Evolutionary conservation across 129 eudicot species (phyloP).

Genomic region (Cynara cardunculus): DNA sequence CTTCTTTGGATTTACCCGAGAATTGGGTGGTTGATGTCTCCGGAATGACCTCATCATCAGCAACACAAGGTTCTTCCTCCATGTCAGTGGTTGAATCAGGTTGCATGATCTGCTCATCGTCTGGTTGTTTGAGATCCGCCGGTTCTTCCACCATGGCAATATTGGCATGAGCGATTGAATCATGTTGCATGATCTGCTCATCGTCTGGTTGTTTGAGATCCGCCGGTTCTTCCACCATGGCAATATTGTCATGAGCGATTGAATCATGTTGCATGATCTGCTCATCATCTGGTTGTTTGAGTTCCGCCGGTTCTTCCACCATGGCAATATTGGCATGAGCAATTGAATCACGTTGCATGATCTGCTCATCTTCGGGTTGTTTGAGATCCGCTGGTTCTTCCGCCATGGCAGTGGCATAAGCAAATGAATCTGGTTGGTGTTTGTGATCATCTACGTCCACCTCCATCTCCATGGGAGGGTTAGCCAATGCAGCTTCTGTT

Average conservation of each 20-base stretch:
- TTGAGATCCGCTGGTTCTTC: conserved; percentile 36
- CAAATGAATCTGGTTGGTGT: conserved; percentile 40
- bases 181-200: conserved; percentile 48
- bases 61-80: conserved; percentile 29
- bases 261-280: conserved; percentile 49
- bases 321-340: conserved; percentile 29
- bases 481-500: conserved; percentile 22
- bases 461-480: conserved; percentile 21
- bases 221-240: conserved; percentile 39
- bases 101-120: conserved; percentile 44
- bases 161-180: conserved; percentile 35
- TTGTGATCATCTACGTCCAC: conserved; percentile 9
- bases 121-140: conserved; percentile 32
- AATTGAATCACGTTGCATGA: conserved; percentile 41
- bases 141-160: conserved; percentile 38
- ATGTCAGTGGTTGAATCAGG: conserved; percentile 40
- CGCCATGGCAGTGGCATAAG: conserved; percentile 33
- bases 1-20: conserved; percentile 47
- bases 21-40: conserved; percentile 28
- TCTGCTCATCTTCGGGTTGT: conserved; percentile 44
- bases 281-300: conserved; percentile 37
- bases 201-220: conserved; percentile 32
- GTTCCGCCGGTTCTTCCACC: conserved; percentile 40
- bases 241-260: conserved; percentile 24
- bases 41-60: conserved; percentile 33